Percentiles rank a stretch among this genome's conserved stretches.
phyloP scores from a whole-genome alignment of 805 yeast species.

The Sporopachydermia lactativora region DNA sequence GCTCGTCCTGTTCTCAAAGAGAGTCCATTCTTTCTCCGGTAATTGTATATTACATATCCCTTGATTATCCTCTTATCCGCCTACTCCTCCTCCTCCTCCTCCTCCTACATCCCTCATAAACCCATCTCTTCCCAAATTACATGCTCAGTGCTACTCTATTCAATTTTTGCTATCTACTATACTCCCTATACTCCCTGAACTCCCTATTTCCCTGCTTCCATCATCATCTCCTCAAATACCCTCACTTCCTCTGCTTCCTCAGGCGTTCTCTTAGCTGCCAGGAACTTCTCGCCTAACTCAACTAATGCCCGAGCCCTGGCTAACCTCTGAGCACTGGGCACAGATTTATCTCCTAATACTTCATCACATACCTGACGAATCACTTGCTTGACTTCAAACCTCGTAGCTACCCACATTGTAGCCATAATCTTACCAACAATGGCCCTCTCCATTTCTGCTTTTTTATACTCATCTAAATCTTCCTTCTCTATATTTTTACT shows the following conservation, averaged over 20 bases:
- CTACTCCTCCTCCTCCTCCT: too few species aligned
- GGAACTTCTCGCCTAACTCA: slow-evolving; percentile 57
- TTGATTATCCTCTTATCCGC: too few species aligned
- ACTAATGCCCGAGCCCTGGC: slow-evolving; percentile 71
- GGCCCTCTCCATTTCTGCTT: slow-evolving; percentile 66
- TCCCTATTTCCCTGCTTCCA: slow-evolving; percentile 68
- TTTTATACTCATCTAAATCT: slow-evolving; percentile 40
- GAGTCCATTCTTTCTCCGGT: too few species aligned
- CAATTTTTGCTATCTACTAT: too few species aligned
- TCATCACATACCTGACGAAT: slow-evolving; percentile 70
- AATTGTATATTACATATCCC: too few species aligned
- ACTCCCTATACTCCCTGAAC: too few species aligned
- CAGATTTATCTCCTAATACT: slow-evolving; percentile 54
- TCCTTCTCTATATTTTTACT: slow-evolving; percentile 54
- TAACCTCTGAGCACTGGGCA: slow-evolving; percentile 45
- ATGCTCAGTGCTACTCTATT: too few species aligned
- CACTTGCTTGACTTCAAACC: slow-evolving; percentile 72
- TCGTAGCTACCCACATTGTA: slow-evolving; percentile 91
- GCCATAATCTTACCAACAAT: slow-evolving; percentile 83
- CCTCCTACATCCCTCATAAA: too few species aligned
- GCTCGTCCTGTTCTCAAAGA: too few species aligned
- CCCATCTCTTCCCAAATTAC: too few species aligned
- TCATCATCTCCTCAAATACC: slow-evolving; percentile 83
- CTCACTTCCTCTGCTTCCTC: slow-evolving; percentile 90
- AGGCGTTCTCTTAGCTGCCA: slow-evolving; percentile 51